Conservation (phyloP, 2,329 filamentous ascomycete species). For the Penicillium sp. region DNA sequence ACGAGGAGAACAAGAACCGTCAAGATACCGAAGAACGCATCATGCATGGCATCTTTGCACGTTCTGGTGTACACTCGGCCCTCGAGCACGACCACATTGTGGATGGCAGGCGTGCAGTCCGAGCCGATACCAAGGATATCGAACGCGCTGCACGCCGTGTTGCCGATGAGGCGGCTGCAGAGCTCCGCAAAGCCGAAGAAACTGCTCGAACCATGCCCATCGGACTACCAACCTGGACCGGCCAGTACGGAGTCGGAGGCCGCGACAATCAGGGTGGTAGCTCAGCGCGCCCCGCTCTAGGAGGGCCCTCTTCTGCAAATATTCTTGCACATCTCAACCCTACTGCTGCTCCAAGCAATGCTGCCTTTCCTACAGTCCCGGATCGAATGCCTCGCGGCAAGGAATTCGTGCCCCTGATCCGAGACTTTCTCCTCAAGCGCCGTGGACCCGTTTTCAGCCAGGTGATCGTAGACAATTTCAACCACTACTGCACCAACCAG, state of each 20-base stretch:
- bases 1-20: slow-evolving; percentile 23
- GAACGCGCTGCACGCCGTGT: slow-evolving; percentile 75
- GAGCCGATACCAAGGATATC: slow-evolving; percentile 71
- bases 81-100: slow-evolving; percentile 91
- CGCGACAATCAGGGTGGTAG: slow-evolving; percentile 43
- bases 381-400: slow-evolving; percentile 44
- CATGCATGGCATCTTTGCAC: slow-evolving; percentile 82
- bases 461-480: slow-evolving; percentile 85
- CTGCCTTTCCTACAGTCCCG: slow-evolving; percentile 38
- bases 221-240: slow-evolving; percentile 91
- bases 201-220: slow-evolving; percentile 67
- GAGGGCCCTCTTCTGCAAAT: slow-evolving; percentile 39
- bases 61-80: slow-evolving; percentile 80
- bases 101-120: slow-evolving; percentile 64
- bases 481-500: slow-evolving; percentile 65
- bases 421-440: slow-evolving; percentile 70
- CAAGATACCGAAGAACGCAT: slow-evolving; percentile 63
- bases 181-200: slow-evolving; percentile 67
- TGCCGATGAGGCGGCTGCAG: slow-evolving; percentile 69
- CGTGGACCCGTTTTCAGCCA: slow-evolving; percentile 76
- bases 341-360: slow-evolving; percentile 9
- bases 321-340: slow-evolving; percentile 39
- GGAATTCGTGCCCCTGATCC: slow-evolving; percentile 68
- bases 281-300: slow-evolving; percentile 31
- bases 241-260: slow-evolving; percentile 71